Conservation (phyloP, 176 grass and related monocot genomes). For the Oryza brachyantha region DNA sequence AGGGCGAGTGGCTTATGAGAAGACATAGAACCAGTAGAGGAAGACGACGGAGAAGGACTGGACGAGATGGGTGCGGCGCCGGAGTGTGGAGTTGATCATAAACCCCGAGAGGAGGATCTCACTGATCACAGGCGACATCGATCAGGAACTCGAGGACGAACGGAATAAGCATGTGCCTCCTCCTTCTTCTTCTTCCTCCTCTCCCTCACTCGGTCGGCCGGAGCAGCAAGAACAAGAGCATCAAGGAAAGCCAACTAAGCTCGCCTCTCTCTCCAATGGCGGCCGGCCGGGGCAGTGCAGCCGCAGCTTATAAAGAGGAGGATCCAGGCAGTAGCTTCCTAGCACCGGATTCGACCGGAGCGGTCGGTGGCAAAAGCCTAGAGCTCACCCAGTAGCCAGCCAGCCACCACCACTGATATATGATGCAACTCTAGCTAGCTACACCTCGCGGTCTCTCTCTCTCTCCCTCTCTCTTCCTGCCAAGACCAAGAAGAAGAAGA, state of each 20-base stretch:
- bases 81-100: slow-evolving; percentile 97
- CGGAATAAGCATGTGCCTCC: slow-evolving; percentile 60
- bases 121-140: slow-evolving; percentile 98
- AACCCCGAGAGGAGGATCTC: slow-evolving; percentile 98
- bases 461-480: no score
- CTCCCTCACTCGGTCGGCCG: background rate
- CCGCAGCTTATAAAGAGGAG: slow-evolving; percentile 24
- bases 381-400: background rate
- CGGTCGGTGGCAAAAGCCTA: slow-evolving; percentile 5
- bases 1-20: slow-evolving; percentile 69
- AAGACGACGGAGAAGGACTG: slow-evolving; percentile 99
- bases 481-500: no score
- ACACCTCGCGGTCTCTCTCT: background rate
- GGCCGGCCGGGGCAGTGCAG: background rate
- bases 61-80: slow-evolving; percentile 89
- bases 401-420: background rate
- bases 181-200: no score
- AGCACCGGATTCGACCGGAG: slow-evolving; percentile 29
- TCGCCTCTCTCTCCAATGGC: background rate
- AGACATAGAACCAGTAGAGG: slow-evolving; percentile 99
- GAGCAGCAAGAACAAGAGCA: background rate
- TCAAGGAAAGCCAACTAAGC: background rate
- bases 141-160: slow-evolving; percentile 58
- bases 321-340: background rate
- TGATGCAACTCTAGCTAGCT: background rate